A percentile compares a stretch with the other conserved stretches of the same genome.
phyloP scores from a whole-genome alignment of 306 rosid genomes.

The Vachellia pachyceras region DNA sequence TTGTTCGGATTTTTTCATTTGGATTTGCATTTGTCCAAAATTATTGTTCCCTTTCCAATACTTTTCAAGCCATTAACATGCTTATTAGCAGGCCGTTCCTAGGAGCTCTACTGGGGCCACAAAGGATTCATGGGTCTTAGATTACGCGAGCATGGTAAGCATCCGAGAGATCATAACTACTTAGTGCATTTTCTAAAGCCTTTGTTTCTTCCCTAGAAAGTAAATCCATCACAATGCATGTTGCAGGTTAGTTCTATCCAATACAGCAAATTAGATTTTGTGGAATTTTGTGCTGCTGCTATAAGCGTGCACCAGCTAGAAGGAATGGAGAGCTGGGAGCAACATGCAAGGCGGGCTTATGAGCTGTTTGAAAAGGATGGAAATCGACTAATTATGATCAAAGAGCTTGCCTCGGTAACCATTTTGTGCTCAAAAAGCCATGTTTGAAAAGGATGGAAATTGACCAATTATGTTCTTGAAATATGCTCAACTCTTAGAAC shows the following conservation, averaged over 20 bases:
- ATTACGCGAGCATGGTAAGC: constrained; percentile 73
- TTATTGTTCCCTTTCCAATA: constrained; percentile 9
- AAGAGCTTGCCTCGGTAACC: constrained; percentile 86
- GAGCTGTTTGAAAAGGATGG: constrained; percentile 91
- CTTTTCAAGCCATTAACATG: constrained; percentile 34
- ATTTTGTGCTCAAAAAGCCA: constrained; percentile 24
- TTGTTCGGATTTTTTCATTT: not conserved
- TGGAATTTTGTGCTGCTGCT: constrained; percentile 91
- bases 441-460: no score
- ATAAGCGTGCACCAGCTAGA: constrained; percentile 86
- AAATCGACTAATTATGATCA: constrained; percentile 84
- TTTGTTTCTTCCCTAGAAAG: constrained; percentile 12
- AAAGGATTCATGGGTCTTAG: constrained; percentile 72
- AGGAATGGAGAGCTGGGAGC: constrained; percentile 84
- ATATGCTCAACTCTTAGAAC: no score
- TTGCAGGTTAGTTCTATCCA: constrained; percentile 79
- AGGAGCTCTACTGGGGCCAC: constrained; percentile 76
- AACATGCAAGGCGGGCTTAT: constrained; percentile 80
- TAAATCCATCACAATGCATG: constrained; percentile 30
- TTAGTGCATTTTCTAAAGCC: not conserved
- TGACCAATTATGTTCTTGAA: no score
- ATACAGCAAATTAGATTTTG: constrained; percentile 80
- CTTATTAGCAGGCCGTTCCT: constrained; percentile 64
- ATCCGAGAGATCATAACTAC: constrained; percentile 8
- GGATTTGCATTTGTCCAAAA: constrained; percentile 31